Conservation (phyloP, 768 basidiomycete genomes). For the Crucibulum laeve region DNA sequence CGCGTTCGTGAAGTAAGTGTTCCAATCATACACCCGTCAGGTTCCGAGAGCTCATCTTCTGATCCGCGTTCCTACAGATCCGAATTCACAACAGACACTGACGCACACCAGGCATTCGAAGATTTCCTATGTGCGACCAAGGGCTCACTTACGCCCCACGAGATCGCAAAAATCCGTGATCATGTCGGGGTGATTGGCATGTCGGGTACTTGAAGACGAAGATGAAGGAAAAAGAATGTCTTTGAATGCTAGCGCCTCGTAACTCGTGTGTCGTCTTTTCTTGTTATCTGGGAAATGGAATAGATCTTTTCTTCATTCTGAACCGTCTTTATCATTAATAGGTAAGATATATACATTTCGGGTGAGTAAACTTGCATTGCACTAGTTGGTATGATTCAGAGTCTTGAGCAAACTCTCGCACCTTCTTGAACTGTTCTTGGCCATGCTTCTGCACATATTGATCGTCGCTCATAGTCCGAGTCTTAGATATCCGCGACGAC, state of each 20-base stretch:
- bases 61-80: slow-evolving; percentile 27
- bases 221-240: not conserved
- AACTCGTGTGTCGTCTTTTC: not conserved
- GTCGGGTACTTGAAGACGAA: slow-evolving; percentile 58
- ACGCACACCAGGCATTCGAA: slow-evolving; percentile 76
- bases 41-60: not conserved
- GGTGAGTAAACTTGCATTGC: no score
- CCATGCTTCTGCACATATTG: no score
- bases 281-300: no score
- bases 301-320: no score
- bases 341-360: no score
- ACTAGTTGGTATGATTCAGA: no score
- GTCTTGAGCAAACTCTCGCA: no score
- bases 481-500: no score
- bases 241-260: not conserved
- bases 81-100: slow-evolving; percentile 59
- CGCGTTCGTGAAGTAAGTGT: slow-evolving; percentile 55
- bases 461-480: no score
- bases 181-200: slow-evolving; percentile 83
- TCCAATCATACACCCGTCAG: not conserved
- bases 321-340: no score
- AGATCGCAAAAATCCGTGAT: slow-evolving; percentile 92
- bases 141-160: slow-evolving; percentile 71
- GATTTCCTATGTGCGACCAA: slow-evolving; percentile 83
- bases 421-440: no score